These are phyloP conservation scores for Prunella vulgaris DNA, from an alignment of 257 asterid genomes.

Conservation along the genomic window DNA sequence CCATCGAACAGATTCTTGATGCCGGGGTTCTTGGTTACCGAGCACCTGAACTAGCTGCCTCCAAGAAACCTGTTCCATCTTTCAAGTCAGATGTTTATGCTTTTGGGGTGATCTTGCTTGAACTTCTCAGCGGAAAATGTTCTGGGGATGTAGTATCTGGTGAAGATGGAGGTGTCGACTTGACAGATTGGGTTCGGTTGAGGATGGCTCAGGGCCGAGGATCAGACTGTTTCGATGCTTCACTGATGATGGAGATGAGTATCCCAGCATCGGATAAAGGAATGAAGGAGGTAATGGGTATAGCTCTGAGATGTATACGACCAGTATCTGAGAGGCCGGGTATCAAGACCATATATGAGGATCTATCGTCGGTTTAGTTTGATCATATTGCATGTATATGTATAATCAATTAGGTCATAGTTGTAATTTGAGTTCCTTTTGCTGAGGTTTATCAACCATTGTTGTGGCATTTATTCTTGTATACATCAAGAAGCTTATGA, in stretches of 20 bases:
- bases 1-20: constrained; percentile 79
- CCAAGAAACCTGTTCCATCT: constrained; percentile 79
- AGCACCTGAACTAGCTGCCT: constrained; percentile 81
- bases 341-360: constrained; percentile 85
- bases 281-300: constrained; percentile 71
- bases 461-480: constrained; percentile 26
- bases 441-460: constrained; percentile 23
- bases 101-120: constrained; percentile 79
- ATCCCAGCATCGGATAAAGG: constrained; percentile 60
- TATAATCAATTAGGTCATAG: constrained; percentile 62
- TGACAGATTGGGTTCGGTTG: constrained; percentile 86
- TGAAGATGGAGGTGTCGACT: constrained; percentile 77
- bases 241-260: constrained; percentile 41
- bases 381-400: constrained; percentile 12
- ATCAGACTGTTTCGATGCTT: constrained; percentile 57
- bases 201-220: constrained; percentile 76
- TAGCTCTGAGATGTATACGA: constrained; percentile 65
- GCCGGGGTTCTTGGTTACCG: constrained; percentile 86
- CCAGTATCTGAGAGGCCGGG: constrained; percentile 86
- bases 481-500: constrained; percentile 7
- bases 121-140: constrained; percentile 76
- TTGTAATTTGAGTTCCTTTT: constrained; percentile 15
- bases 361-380: constrained; percentile 67
- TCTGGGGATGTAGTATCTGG: constrained; percentile 95
- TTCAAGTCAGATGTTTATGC: constrained; percentile 91